These are phyloP conservation scores for Coemansia sp. DNA, from an alignment of 192 early-diverging fungal genomes.

Conservation along the genomic window DNA sequence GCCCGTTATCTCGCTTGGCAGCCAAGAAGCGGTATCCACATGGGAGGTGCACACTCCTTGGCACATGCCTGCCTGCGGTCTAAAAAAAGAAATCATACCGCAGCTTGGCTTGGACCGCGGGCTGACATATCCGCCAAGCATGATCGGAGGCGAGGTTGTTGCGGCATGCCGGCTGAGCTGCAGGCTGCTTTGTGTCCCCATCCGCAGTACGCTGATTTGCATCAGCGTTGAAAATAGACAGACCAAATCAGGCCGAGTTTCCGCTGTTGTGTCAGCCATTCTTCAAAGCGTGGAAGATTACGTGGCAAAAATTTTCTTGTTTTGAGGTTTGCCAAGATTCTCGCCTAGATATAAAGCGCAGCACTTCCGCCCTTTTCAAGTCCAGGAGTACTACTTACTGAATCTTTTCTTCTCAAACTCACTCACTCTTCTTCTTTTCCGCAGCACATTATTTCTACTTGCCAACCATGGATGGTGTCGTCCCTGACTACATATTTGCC, in stretches of 20 bases:
- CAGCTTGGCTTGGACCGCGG: background rate
- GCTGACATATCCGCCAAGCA: background rate
- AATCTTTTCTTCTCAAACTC: background rate
- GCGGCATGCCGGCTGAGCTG: background rate
- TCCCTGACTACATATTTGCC: slow-evolving; percentile 53
- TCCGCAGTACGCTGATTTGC: slow-evolving; percentile 2
- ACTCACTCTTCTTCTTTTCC: background rate
- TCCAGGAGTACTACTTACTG: background rate
- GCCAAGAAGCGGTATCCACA: background rate
- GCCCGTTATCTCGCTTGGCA: background rate
- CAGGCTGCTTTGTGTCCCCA: background rate
- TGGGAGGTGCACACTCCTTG: background rate
- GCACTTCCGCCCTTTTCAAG: background rate
- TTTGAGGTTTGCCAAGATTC: background rate
- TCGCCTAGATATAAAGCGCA: slow-evolving; percentile 1
- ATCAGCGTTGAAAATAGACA: background rate
- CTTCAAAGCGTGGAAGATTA: background rate
- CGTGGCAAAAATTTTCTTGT: background rate
- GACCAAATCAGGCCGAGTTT: background rate
- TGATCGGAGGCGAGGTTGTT: background rate
- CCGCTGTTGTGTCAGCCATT: background rate
- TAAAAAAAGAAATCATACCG: background rate
- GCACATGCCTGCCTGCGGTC: slow-evolving; percentile 5
- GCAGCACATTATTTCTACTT: background rate
- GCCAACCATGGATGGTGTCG: slow-evolving; percentile 28